Evolutionary conservation across 169 alveolate genomes (phyloP), one percentile per base, ranked within the genome.

Genomic region (Eimeria acervulina): DNA sequence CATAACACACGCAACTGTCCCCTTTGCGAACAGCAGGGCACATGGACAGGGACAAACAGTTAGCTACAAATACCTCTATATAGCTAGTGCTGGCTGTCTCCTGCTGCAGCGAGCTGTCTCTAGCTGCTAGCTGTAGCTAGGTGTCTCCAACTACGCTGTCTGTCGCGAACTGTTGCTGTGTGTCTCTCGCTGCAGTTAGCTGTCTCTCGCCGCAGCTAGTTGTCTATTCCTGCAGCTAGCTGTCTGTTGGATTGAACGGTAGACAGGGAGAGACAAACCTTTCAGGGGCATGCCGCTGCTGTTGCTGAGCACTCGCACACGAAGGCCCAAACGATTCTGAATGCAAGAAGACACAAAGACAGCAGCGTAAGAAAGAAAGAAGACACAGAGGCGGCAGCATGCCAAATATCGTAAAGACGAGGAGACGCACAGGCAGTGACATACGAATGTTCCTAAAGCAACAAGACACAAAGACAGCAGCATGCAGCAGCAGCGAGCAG

Each of bases 321-420:
- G 90, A 28, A 81, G 72, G 70, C 90, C 90, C 33, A 81, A 21
- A 55, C 51, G 55, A 51, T 47, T 81, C 90, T 81, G 90, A 38
- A 26, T 7, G 26, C 15, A 12, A 7, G 2, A 13, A n/a, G 36
- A 12, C 13, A 26, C 74, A 63, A 8, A 12, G 21, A 15, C 31
- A 1, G 74, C 36, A 7, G 36, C 72, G 26, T 26, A 26, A 12
- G 26, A 15, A 26, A 12, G 26, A 15, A 12, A 7, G 2, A 13
- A n/a, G 36, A 12, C 13, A 26, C 74, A 63, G 38, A 12, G 21
- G 36, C 31, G 7, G 74, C 36, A 7, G 36, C 72, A 61, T 26
- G 36, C 19, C 15, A 51, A 51, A 17, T 10, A 51, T 51, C 15
- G 21, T 51, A 51, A 51, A 51, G 59, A 51, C 59, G 15, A 51